Evolutionary conservation across 176 grass and related monocot genomes (phyloP), one percentile per base, ranked within the genome.

Genomic region (Chrysopogon serrulatus): DNA sequence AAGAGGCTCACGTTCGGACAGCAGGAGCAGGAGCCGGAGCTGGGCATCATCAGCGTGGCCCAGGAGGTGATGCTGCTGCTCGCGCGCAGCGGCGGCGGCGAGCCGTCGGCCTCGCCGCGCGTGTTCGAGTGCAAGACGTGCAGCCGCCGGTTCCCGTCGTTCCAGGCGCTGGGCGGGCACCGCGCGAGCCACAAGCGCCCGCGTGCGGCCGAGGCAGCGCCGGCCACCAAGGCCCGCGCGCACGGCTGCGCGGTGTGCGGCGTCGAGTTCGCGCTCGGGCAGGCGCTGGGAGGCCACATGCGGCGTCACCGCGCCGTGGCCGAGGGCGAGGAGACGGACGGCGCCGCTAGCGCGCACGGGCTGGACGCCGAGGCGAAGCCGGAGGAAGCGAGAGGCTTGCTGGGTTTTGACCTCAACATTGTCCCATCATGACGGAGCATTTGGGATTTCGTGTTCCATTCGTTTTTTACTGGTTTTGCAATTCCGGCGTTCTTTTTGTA

Each of bases 241-340:
- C 89, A 92, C 45, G 87, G 86, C 40, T 95, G 93, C 79, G 3
- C 73, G 59, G 74, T 95, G 56, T 92, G 93, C 59, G 87, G 90
- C 65, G 66, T 87, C 1, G 93, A 83, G 79, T 95, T 95, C 82
- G 42, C 80, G 35, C 67, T 88, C 18, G 93, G 87, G 24, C 93
- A 92, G 68, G 93, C 87, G 45, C 84, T 92, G 21, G 93, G 93
- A 0, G 93, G 93, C 10, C 93, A 95, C 90, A 95, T 95, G 93
- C 70, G 90, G 68, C 90, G 90, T 0, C 93, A 95, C 82, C 78
- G 80, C 27, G 43, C 78, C 43, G 65, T 61, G 3, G 73, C 30
- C 17, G 53, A 44, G 3, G 78, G 56, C 56, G 56, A 54, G 21
- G 45, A 30, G 6, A 4, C 4, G 19, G 12, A 4, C 32, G 14